These are phyloP conservation scores for Monosporascus ibericus DNA, from an alignment of 2,329 filamentous ascomycete genomes.

Conservation along the genomic window DNA sequence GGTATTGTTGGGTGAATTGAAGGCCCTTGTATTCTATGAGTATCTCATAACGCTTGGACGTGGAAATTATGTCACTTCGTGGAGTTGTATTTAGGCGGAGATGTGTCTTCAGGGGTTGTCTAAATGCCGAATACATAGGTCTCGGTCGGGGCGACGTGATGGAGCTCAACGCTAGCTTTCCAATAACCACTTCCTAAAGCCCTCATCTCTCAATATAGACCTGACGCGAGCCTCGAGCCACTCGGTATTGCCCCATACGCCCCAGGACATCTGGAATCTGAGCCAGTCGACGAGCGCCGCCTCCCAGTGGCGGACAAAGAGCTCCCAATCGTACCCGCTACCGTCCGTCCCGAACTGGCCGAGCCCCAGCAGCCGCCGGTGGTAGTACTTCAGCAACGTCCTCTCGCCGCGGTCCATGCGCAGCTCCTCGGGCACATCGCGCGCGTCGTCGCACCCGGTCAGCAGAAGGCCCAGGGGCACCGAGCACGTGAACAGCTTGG, in stretches of 20 bases:
- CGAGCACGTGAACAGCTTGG: constrained; percentile 62
- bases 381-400: constrained; percentile 45
- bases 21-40: too few species aligned
- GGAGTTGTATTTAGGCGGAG: too few species aligned
- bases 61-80: too few species aligned
- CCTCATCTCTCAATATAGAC: constrained; percentile 37
- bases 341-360: constrained; percentile 9
- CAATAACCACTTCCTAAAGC: constrained; percentile 40
- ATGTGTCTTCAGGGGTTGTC: too few species aligned
- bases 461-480: constrained; percentile 53
- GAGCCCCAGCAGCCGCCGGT: constrained; percentile 25
- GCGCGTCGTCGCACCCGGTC: constrained; percentile 15
- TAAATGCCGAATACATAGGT: too few species aligned
- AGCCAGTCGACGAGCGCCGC: constrained; percentile 63
- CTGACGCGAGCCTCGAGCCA: constrained; percentile 52
- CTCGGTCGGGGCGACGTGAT: too few species aligned
- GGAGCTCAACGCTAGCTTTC: background rate
- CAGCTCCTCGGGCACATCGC: constrained; percentile 31
- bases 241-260: constrained; percentile 54
- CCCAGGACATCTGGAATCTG: constrained; percentile 54
- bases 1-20: too few species aligned
- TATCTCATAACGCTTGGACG: too few species aligned
- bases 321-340: constrained; percentile 45
- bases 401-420: constrained; percentile 45
- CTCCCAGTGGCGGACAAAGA: constrained; percentile 57